Evolutionary conservation across 2,329 filamentous ascomycete genomes (phyloP), one percentile per base, ranked within the genome.

Genomic region (Aspergillus piperis): DNA sequence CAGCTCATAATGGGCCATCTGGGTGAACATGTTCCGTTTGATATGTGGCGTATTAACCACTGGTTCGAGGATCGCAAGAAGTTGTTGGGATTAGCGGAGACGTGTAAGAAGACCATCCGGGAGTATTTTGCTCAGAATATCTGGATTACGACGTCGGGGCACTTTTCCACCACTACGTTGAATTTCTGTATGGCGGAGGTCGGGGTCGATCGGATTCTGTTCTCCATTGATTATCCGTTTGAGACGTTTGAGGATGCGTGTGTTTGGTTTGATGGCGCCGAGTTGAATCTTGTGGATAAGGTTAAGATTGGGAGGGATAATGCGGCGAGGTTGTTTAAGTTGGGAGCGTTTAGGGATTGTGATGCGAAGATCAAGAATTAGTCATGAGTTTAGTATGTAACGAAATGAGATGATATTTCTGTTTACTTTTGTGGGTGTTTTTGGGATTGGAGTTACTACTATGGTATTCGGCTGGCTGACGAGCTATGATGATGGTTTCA

Each of bases 21-120:
- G 57, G 80, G 80, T 19, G 80, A 82, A 64, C 79, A 81, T 54
- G 73, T 82, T n/a, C 81, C 81, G 1, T 82, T 82, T 61, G 80
- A 82, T 58, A 72, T 83, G 65, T 82, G 80, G 80, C 73, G 79
- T 1, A 80, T 80, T 42, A 76, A 78, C 54, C 75, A 77, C 61
- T 77, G 75, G 75, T 76, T 77, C 41, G 73, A 77, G 63, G 75
- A 76, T 42, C 65, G 71, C 41, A 76, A 77, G 71, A 76, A 77
- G 66, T 56, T 64, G 54, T 64, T 77, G 1, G 75, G 74, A 1
- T 57, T 76, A 57, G 66, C 60, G 41, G 73, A 75, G 68, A 75
- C 72, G n/a, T 77, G 76, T 60, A 77, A 78, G 67, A 77, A 75
- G 70, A 79, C 76, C 2, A 80, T 81, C 59, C 71, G 75, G n/a